Percentiles rank a stretch among this genome's conserved stretches.
These are phyloP conservation scores for Powellomyces hirtus DNA, from an alignment of 192 early-diverging fungal species.

Conservation along the genomic window DNA sequence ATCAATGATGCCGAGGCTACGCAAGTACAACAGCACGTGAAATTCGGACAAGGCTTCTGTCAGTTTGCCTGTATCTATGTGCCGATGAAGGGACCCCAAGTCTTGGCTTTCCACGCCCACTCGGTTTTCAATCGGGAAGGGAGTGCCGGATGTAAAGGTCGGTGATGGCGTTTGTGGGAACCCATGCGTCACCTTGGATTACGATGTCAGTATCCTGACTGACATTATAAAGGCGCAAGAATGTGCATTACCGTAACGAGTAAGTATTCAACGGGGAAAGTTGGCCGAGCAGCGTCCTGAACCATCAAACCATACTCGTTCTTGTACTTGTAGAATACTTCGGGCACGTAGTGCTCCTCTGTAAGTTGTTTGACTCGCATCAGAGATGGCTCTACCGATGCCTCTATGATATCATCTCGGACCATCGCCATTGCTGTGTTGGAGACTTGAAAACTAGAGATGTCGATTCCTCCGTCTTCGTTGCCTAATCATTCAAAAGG, in stretches of 20 bases:
- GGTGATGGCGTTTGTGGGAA: conserved; percentile 79
- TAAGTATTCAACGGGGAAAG: conserved; percentile 96
- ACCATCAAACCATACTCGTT: conserved; percentile 92
- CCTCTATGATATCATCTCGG: conserved; percentile 86
- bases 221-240: not conserved
- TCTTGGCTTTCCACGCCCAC: conserved; percentile 52
- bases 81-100: conserved; percentile 55
- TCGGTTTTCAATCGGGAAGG: conserved; percentile 82
- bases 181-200: conserved; percentile 73
- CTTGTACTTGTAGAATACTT: conserved; percentile 94
- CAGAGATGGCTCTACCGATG: conserved; percentile 79
- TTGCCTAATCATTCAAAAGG: conserved; percentile 50
- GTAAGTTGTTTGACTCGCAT: conserved; percentile 80
- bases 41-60: conserved; percentile 73
- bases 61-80: conserved; percentile 49
- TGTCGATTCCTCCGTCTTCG: conserved; percentile 79
- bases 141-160: conserved; percentile 60
- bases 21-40: conserved; percentile 76
- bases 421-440: conserved; percentile 87
- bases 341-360: conserved; percentile 85
- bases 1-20: conserved; percentile 64
- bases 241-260: conserved; percentile 89
- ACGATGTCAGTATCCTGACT: no score
- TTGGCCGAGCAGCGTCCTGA: conserved; percentile 86
- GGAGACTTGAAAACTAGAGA: conserved; percentile 88